Base-by-base conservation (phyloP, 768 basidiomycete species). In the Kwoniella botswanensis region DNA sequence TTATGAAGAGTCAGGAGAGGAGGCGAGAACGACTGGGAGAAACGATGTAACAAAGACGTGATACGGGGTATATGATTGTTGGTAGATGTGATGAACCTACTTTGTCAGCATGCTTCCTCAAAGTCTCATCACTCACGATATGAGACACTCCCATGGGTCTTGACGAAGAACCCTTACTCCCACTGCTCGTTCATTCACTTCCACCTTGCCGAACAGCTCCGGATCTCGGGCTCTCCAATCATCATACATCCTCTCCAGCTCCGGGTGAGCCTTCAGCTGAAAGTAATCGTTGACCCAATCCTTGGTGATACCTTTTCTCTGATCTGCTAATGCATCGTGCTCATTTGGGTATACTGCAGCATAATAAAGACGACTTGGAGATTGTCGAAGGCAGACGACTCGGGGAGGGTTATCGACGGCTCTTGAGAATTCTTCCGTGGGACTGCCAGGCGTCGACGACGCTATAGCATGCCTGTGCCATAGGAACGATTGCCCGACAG, bases 41-140 rank as follows among this genome's bases (percentile, higher is more conserved):
- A 88, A 21, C 88, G 87, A 71, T 93, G 91, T 35, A 98, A 90
- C 91, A 98, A 94, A 68, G 91, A 92, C 17, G 93, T 92, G 76
- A 99, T 99, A 6, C 97, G 92, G 5, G 89, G 85, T 62, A 99
- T 98, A 76, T 98, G 94, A 82, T 98, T 98, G 79, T 98, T 98
- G 2, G 93, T 93, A 2, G 94, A 97, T 81, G 96, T 98, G 74
- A 99, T 97, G 85, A 98, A 99, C 10, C 95, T 96, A 64, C 5
- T 10, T 65, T 21, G 44, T 73, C 46, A 73, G 68, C 57, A 52
- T 6, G 22, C n/a, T 24, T 71, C 44, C 67, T 11, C 43, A 24
- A 41, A 46, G 6, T 43, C 21, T 24, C 18, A 43, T 35, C 35
- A 89, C 92, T 77, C 83, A 97, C 94, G 93, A 94, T 55, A 98